Evolutionary conservation across 257 asterid species (phyloP).

Genomic region (Fraxinus cuspidata): DNA sequence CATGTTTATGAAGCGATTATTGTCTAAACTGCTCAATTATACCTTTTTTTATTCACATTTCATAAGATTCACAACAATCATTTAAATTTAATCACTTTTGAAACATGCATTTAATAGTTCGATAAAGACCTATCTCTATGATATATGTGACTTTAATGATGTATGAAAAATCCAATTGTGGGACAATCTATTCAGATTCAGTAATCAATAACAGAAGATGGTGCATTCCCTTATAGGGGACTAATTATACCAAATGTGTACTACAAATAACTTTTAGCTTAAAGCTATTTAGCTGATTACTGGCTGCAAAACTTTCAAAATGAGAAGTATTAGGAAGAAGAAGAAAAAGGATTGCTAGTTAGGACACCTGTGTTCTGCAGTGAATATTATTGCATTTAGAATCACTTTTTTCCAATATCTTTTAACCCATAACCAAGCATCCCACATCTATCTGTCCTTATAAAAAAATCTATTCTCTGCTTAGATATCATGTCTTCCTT

Average conservation of each 20-base stretch:
- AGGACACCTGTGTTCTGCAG: slow-evolving; percentile 25
- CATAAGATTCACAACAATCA: too few relatives aligned
- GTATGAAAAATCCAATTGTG: background rate
- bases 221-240: background rate
- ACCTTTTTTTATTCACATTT: too few relatives aligned
- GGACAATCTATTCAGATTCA: background rate
- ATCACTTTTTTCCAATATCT: background rate
- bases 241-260: background rate
- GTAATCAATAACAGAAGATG: background rate
- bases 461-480: slow-evolving; percentile 14
- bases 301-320: slow-evolving; percentile 11
- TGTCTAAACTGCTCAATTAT: too few relatives aligned
- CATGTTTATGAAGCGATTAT: background rate
- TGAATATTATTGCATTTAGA: slow-evolving; percentile 7
- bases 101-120: background rate
- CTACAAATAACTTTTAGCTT: background rate
- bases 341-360: background rate
- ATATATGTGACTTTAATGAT: background rate
- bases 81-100: too few relatives aligned
- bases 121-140: background rate
- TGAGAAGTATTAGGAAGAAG: background rate
- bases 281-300: background rate
- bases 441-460: background rate
- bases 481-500: slow-evolving; percentile 26
- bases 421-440: background rate